A percentile compares a stretch with the other conserved stretches of the same genome.
Conservation (phyloP, 139 green algal genomes). For the Chlamydomonas incerta region DNA sequence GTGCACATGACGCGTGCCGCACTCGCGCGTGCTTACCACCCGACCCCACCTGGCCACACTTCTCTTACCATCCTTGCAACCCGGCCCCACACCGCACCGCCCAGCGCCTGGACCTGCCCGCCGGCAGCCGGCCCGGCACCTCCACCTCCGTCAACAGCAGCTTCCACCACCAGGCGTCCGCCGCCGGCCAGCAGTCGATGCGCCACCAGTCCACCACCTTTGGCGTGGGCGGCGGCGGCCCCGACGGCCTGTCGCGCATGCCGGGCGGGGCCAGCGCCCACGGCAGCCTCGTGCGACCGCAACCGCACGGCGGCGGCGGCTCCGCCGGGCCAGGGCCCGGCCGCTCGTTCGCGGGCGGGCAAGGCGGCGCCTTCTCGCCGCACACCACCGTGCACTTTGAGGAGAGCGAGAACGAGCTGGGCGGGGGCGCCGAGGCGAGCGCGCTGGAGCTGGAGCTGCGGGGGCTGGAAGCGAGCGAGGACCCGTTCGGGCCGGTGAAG, state of each 20-base stretch:
- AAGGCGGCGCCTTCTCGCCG: neutral
- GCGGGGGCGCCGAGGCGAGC: no score
- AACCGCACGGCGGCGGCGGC: neutral
- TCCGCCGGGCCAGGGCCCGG: neutral
- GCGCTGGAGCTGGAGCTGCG: conserved; percentile 3
- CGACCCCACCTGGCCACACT: no score
- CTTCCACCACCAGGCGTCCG: neutral
- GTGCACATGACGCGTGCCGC: no score
- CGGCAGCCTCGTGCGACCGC: neutral
- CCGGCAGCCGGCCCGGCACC: conserved; percentile 25
- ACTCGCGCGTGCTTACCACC: no score
- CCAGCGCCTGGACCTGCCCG: conserved; percentile 1
- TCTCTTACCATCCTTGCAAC: neutral
- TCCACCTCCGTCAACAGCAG: neutral
- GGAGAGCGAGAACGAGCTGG: neutral
- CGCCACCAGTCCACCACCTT: neutral
- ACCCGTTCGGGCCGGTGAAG: conserved; percentile 11
- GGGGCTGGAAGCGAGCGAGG: neutral
- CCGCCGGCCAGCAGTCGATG: neutral
- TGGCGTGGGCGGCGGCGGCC: neutral
- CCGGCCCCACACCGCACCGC: neutral
- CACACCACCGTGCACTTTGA: conserved; percentile 17
- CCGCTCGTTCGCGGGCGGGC: neutral
- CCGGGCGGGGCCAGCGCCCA: no score
- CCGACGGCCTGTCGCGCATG: neutral